Percentiles rank a stretch among this genome's conserved stretches.
Conservation (phyloP, 148 eudicot genomes). For the Spergularia bocconei region DNA sequence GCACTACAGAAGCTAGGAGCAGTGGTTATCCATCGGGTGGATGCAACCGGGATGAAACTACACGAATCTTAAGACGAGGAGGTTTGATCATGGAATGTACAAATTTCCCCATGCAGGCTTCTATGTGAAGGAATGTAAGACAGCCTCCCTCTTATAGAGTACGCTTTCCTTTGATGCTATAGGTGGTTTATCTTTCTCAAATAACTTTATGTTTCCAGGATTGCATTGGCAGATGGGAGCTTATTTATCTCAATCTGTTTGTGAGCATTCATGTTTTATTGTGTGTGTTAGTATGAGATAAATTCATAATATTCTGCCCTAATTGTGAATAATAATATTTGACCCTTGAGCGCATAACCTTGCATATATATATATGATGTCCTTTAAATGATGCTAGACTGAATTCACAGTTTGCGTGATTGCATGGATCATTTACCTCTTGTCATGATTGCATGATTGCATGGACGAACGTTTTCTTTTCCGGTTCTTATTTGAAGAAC, state of each 20-base stretch:
- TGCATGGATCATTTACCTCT: no score
- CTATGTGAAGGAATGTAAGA: slow-evolving; percentile 43
- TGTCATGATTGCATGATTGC: no score
- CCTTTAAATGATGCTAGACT: no score
- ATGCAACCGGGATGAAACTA: slow-evolving; percentile 56
- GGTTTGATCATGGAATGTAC: slow-evolving; percentile 58
- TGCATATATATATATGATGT: no score
- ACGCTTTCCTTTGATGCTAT: background rate
- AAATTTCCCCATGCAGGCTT: slow-evolving; percentile 82
- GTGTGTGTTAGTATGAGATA: background rate
- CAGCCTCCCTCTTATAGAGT: slow-evolving; percentile 35
- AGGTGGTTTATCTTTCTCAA: background rate
- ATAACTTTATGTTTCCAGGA: background rate
- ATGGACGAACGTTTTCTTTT: no score
- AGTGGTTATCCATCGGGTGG: slow-evolving; percentile 42
- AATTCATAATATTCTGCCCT: background rate
- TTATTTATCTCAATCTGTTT: no score
- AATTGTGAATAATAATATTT: no score
- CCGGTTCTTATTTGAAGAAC: no score
- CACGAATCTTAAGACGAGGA: slow-evolving; percentile 34
- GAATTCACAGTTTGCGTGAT: no score
- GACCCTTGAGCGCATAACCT: no score
- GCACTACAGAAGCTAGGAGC: slow-evolving; percentile 37
- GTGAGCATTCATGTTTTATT: no score
- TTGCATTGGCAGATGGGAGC: no score